A percentile compares a stretch with the other conserved stretches of the same genome.
phyloP scores from a whole-genome alignment of 2,329 filamentous ascomycete species.

The Cladosporium oxysporum region DNA sequence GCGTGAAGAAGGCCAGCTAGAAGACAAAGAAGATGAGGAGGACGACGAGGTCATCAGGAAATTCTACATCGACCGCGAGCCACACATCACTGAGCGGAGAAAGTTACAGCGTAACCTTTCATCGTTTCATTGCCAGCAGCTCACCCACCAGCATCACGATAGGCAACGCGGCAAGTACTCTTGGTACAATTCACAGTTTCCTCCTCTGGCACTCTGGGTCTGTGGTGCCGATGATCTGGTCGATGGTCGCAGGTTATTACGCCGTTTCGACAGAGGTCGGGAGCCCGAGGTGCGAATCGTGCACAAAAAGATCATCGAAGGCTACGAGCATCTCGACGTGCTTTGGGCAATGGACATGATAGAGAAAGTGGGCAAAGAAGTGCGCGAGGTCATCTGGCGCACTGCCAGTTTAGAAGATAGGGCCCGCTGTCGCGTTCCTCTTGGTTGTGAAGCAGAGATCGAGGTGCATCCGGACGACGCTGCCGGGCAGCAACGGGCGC shows the following conservation, averaged over 20 bases:
- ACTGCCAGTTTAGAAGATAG: constrained; percentile 62
- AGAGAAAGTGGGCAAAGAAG: constrained; percentile 77
- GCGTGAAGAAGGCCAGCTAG: constrained; percentile 65
- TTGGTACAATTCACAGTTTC: constrained; percentile 80
- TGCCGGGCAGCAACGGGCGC: constrained; percentile 2
- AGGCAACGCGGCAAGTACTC: constrained; percentile 50
- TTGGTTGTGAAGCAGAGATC: constrained; percentile 51
- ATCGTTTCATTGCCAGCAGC: constrained; percentile 32
- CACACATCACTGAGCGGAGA: constrained; percentile 30
- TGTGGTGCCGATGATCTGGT: constrained; percentile 81
- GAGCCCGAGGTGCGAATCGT: constrained; percentile 82
- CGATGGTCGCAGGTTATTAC: constrained; percentile 73
- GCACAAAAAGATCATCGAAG: constrained; percentile 78
- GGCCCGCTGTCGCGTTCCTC: constrained; percentile 63
- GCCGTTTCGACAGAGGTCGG: constrained; percentile 71
- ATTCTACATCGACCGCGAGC: constrained; percentile 35
- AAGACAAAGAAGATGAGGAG: constrained; percentile 54
- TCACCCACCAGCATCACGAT: constrained; percentile 35
- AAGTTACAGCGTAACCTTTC: constrained; percentile 36
- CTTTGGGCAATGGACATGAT: constrained; percentile 91
- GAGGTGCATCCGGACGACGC: constrained; percentile 17
- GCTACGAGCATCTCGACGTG: constrained; percentile 92
- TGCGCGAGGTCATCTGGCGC: constrained; percentile 81
- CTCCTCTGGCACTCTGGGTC: constrained; percentile 87
- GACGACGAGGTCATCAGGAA: constrained; percentile 43